These are phyloP conservation scores for Fusarium azukiicola DNA, from an alignment of 2,329 filamentous ascomycete genomes.

Conservation along the genomic window DNA sequence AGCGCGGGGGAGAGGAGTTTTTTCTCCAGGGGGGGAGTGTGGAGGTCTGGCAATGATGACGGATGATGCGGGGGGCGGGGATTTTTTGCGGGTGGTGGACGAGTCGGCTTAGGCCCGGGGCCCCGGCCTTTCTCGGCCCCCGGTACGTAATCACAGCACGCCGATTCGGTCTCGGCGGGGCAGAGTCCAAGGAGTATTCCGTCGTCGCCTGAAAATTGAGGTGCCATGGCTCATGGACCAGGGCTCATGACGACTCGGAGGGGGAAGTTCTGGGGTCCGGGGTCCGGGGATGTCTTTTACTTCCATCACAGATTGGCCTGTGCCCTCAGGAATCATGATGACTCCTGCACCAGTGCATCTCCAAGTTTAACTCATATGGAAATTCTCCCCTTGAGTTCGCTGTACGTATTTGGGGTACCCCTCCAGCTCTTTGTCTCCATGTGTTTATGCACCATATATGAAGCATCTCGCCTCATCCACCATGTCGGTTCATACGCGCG, in stretches of 20 bases:
- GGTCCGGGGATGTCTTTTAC: background rate
- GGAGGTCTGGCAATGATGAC: conserved; percentile 11
- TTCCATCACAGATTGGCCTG: conserved; percentile 7
- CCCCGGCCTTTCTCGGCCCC: background rate
- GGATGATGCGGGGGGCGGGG: conserved; percentile 14
- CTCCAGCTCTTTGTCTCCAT: background rate
- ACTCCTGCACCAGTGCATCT: conserved; percentile 4
- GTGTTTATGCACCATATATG: conserved; percentile 11
- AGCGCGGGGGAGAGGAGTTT: background rate
- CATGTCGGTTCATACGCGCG: background rate
- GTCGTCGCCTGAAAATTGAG: conserved; percentile 22
- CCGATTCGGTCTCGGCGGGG: background rate
- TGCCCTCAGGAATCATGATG: conserved; percentile 21
- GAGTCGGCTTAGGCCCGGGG: conserved; percentile 3
- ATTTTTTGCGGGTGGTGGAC: conserved; percentile 12
- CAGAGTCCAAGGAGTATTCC: background rate
- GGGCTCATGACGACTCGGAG: background rate
- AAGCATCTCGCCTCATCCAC: conserved; percentile 3
- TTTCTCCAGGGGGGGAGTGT: conserved; percentile 3
- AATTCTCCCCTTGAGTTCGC: background rate
- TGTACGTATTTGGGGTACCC: conserved; percentile 18
- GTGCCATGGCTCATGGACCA: conserved; percentile 22
- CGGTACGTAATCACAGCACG: background rate
- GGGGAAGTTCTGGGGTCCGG: conserved; percentile 14
- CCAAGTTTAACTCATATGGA: conserved; percentile 6